Percentiles rank a stretch among this genome's conserved stretches.
Conservation (phyloP, 129 eudicot genomes). For the Flaveria linearis region DNA sequence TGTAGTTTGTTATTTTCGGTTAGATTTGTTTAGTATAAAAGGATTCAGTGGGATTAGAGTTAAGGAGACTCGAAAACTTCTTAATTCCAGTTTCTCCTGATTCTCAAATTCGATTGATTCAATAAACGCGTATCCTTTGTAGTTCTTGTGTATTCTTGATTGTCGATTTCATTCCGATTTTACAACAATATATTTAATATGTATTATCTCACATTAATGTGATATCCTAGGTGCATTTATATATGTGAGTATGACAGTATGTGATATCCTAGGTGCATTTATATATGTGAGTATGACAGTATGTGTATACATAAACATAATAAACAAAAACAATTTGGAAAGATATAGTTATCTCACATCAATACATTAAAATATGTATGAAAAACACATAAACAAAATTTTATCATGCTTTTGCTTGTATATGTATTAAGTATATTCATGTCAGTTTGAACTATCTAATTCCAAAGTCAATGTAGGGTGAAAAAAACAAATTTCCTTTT, state of each 20-base stretch:
- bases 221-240: background rate
- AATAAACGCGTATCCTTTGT: too few relatives aligned
- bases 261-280: background rate
- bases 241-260: background rate
- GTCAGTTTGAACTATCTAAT: background rate
- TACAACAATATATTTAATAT: too few relatives aligned
- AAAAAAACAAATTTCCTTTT: background rate
- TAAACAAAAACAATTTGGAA: background rate
- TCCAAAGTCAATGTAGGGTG: too few relatives aligned
- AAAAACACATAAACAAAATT: background rate
- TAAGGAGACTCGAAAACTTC: too few relatives aligned
- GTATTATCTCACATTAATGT: too few relatives aligned
- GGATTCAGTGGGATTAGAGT: too few relatives aligned
- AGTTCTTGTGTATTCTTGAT: too few relatives aligned
- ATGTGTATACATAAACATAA: background rate
- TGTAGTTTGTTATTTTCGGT: too few relatives aligned
- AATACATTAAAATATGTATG: background rate
- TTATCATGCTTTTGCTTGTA: background rate
- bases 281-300: background rate
- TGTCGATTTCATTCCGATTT: too few relatives aligned
- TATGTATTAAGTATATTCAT: background rate
- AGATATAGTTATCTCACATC: background rate
- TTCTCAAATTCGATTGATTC: too few relatives aligned
- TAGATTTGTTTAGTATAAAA: too few relatives aligned
- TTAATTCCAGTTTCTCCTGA: too few relatives aligned